Evolutionary conservation across 2,329 filamentous ascomycete genomes (phyloP).

Genomic region (Beauveria australis): DNA sequence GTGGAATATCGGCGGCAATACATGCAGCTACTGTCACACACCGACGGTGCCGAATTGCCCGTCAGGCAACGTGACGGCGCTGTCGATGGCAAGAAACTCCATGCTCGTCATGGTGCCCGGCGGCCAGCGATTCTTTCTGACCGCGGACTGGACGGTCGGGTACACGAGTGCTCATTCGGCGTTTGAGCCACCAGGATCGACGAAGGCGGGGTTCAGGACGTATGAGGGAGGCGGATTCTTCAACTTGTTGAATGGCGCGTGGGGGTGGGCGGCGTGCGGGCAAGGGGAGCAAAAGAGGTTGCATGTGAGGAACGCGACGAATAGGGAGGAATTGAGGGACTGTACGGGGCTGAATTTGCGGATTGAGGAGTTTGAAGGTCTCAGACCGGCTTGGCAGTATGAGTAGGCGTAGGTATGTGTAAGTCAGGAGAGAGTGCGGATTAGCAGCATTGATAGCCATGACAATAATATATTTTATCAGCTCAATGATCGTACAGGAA

Average conservation of each 20-base stretch:
- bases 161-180: conserved; percentile 28
- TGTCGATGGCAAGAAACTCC: conserved; percentile 15
- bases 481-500: too few relatives aligned
- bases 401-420: background rate
- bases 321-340: background rate
- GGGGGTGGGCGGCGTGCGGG: conserved; percentile 9
- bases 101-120: conserved; percentile 26
- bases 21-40: conserved; percentile 14
- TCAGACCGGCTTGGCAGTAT: conserved; percentile 11
- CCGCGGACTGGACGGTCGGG: conserved; percentile 20
- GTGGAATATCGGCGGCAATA: conserved; percentile 20
- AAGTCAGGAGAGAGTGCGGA: background rate
- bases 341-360: conserved; percentile 10
- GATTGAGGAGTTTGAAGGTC: background rate
- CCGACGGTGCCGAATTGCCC: conserved; percentile 18
- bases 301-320: conserved; percentile 9
- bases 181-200: conserved; percentile 20
- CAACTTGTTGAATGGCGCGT: conserved; percentile 15
- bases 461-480: too few relatives aligned
- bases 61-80: conserved; percentile 19
- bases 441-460: too few relatives aligned
- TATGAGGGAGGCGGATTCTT: conserved; percentile 25
- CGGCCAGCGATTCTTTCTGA: conserved; percentile 25
- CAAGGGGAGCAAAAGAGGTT: background rate
- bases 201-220: conserved; percentile 20